Evolutionary conservation across 129 eudicot genomes (phyloP).

Genomic region (Pseudognaphalium luteoalbum): DNA sequence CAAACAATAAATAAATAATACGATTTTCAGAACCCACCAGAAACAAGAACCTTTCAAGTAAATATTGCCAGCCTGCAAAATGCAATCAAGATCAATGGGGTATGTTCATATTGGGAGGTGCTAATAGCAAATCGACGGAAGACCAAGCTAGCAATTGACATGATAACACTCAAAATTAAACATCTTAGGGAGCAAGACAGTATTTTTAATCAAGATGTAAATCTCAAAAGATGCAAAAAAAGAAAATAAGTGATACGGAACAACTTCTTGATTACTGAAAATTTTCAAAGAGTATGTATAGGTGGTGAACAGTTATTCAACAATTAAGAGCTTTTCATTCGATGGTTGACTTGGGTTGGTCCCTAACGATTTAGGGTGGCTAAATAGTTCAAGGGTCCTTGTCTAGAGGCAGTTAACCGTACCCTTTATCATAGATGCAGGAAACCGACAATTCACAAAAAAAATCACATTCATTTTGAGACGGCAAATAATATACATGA

Average conservation of each 20-base stretch:
- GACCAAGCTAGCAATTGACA: neutral
- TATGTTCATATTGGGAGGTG: slow-evolving; percentile 3
- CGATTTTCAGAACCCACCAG: slow-evolving; percentile 13
- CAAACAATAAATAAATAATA: slow-evolving; percentile 4
- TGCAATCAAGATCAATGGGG: slow-evolving; percentile 6
- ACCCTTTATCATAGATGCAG: neutral
- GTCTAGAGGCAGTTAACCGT: neutral
- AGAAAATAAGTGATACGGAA: neutral
- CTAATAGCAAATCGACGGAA: neutral
- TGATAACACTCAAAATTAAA: neutral
- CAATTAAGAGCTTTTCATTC: neutral
- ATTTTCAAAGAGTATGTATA: neutral
- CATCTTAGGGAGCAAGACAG: neutral
- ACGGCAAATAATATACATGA: neutral
- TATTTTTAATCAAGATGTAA: neutral
- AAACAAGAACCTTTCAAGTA: slow-evolving; percentile 13
- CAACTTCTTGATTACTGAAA: neutral
- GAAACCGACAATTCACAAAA: neutral
- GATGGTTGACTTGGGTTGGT: neutral
- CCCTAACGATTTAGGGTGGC: neutral
- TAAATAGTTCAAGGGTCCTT: neutral
- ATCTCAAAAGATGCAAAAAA: neutral
- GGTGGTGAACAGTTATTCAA: neutral
- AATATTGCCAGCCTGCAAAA: slow-evolving; percentile 25
- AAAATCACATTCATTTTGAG: neutral